Evolutionary conservation across 2,329 filamentous ascomycete genomes (phyloP), one percentile per base, ranked within the genome.

Genomic region (Aspergillus felis): DNA sequence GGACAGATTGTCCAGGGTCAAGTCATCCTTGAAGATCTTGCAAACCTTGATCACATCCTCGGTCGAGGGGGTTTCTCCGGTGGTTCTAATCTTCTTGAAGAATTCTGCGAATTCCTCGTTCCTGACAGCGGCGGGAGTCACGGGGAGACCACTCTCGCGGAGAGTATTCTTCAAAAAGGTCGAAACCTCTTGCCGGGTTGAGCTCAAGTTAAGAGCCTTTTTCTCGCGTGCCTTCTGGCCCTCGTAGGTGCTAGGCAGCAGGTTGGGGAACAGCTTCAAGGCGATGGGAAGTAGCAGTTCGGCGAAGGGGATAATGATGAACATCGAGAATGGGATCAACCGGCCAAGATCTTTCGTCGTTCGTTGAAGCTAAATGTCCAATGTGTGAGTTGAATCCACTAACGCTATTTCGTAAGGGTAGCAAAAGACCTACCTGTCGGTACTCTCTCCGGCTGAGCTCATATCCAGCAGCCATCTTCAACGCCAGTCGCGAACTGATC

Each of bases 401-500:
- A 57, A 7, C 20, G 20, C 17, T 35, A 35, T 4, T n/a, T 29
- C 32, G 32, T 12, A 59, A 20, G 52, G 24, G 8, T 41, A 29
- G 3, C 53, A 51, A 46, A 49, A 14, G 5, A 67, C 72, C 53
- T 68, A 85, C 83, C 77, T 97, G 94, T 71, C 92, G 86, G 78
- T 94, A 86, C 79, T 99, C 94, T 79, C 94, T 87, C 62, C 94
- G 87, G 58, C 90, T 97, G 63, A 99, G 85, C 76, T 99, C 94
- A 78, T 99, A 99, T 7, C 94, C 94, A 58, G 91, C 92, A 14
- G 92, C 92, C 94, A 99, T 99, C 81, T 97, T 97, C 74, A 97
- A 76, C 5, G 92, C 94, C 64, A 99, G 79, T 61, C 88, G 88
- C 60, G 89, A 91, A 74, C 93, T 97, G 73, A 99, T 99, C 76